Percentiles rank a stretch among this genome's conserved stretches.
phyloP scores from a whole-genome alignment of 2,329 filamentous ascomycete genomes.

The Lojkania enalia region DNA sequence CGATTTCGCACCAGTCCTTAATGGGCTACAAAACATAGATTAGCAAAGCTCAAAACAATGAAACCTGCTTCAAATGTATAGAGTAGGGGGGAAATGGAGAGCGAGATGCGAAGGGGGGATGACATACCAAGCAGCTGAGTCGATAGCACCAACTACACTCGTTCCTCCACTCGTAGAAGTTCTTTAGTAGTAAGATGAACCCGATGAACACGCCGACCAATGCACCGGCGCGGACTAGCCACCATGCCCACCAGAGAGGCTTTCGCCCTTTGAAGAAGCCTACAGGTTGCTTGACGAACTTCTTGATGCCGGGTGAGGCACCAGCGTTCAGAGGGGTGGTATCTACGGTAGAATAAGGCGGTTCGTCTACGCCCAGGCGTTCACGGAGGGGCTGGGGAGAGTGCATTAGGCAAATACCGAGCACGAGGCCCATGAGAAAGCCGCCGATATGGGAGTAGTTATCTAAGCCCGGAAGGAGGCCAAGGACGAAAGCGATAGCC shows the following conservation, averaged over 20 bases:
- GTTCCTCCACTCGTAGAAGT: constrained; percentile 81
- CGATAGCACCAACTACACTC: constrained; percentile 94
- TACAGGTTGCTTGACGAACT: constrained; percentile 55
- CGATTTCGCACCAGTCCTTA: constrained; percentile 43
- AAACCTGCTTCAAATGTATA: not conserved
- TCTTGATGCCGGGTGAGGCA: constrained; percentile 45
- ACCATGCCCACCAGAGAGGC: constrained; percentile 97
- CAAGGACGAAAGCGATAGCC: constrained; percentile 86
- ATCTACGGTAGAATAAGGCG: constrained; percentile 70
- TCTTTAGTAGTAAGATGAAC: constrained; percentile 84
- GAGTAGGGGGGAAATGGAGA: not conserved
- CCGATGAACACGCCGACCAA: constrained; percentile 79
- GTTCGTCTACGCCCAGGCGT: constrained; percentile 69
- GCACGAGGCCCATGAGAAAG: constrained; percentile 85
- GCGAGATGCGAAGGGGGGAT: not conserved
- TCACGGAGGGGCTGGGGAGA: constrained; percentile 80
- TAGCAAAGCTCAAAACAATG: constrained; percentile 4
- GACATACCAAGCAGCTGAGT: constrained; percentile 84
- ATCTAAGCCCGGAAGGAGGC: constrained; percentile 87
- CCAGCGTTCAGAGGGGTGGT: constrained; percentile 44
- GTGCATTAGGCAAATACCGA: constrained; percentile 85
- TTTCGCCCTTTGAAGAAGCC: constrained; percentile 92
- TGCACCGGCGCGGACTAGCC: constrained; percentile 78
- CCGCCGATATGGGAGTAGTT: constrained; percentile 98
- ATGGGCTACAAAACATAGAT: constrained; percentile 18